A percentile compares a stretch with the other conserved stretches of the same genome.
Evolutionary conservation across 2,329 filamentous ascomycete genomes (phyloP).

Genomic region (Zelopaecilomyces penicillatus): DNA sequence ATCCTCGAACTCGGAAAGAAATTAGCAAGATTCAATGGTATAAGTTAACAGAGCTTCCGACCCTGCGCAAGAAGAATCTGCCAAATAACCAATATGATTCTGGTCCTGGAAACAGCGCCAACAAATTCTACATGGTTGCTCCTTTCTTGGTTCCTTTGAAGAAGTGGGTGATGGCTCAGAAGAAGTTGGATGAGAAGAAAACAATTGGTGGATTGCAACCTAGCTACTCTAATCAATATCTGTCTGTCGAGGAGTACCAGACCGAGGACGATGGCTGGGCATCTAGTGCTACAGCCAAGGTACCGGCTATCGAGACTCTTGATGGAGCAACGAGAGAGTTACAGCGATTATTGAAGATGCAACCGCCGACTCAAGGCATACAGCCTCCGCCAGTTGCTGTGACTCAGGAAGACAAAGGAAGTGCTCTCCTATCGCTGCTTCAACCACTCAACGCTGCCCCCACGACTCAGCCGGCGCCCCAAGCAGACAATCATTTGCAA

Average conservation of each 20-base stretch:
- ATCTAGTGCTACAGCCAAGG: conserved; percentile 27
- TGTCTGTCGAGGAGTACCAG: conserved; percentile 42
- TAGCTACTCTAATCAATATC: conserved; percentile 31
- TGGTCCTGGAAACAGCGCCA: conserved; percentile 52
- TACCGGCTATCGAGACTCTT: conserved; percentile 35
- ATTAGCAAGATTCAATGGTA: conserved; percentile 98
- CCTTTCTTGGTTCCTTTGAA: conserved; percentile 80
- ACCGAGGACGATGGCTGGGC: conserved; percentile 54
- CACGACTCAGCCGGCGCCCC: conserved; percentile 10
- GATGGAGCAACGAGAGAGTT: conserved; percentile 45
- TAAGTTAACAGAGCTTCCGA: conserved; percentile 78
- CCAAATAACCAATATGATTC: conserved; percentile 47
- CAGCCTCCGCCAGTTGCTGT: conserved; percentile 22
- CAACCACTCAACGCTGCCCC: conserved; percentile 26
- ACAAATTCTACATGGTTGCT: conserved; percentile 97
- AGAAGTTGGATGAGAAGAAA: conserved; percentile 56
- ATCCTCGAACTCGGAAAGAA: conserved; percentile 87
- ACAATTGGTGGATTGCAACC: conserved; percentile 32
- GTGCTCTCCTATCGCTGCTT: conserved; percentile 45
- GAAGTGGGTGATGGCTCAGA: conserved; percentile 84
- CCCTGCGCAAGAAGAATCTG: conserved; percentile 61
- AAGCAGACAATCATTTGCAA: conserved; percentile 23
- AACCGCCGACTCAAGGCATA: conserved; percentile 42
- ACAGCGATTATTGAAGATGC: conserved; percentile 47
- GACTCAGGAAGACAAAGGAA: conserved; percentile 36